Base-by-base conservation (phyloP, 2,329 filamentous ascomycete species). In the Verticillium nubilum region DNA sequence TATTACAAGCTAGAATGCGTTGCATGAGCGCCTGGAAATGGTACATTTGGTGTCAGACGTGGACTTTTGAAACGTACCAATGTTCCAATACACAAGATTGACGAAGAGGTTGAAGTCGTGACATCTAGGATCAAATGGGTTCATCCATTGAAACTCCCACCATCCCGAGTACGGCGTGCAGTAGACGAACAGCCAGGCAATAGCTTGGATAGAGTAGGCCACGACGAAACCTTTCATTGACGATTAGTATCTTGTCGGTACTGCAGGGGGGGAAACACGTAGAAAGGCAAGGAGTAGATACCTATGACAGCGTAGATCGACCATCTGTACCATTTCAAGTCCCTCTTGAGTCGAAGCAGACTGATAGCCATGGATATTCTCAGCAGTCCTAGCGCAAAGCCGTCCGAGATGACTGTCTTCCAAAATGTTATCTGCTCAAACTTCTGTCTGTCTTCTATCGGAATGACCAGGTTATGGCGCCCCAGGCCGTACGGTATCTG, bases 111-210 rank as follows among this genome's bases (percentile, higher is more conserved):
- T 63, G 52, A 67, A 66, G 42, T 60, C 54, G 37, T 61, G 59
- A 7, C 66, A 67, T 9, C 64, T 60, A 5, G 63, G 62, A 25
- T 67, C 65, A 29, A 63, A 64, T 0, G 64, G 63, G 37, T 67
- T 67, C 59, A 62, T 63, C 66, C 65, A 67, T 26, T 66, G 66
- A 17, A 67, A 67, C 55, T 66, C 62, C 65, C 66, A 67, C 64
- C 65, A 67, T 1, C 66, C 65, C 2, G 66, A 66, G 33, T 60
- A 66, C 13, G 66, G 65, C 2, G 59, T 66, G 59, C 66, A 67
- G 33, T 66, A 67, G n/a, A 67, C 58, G 25, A 67, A 67, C 19
- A 66, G 42, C 65, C 65, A 66, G 5, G 58, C 50, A 7, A 67
- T 62, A 0, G 63, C 61, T 29, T 67, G 64, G 26, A 66, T 63